phyloP scores from a whole-genome alignment of 164 flowering plant genomes.

The Aristolochia fimbriata region DNA sequence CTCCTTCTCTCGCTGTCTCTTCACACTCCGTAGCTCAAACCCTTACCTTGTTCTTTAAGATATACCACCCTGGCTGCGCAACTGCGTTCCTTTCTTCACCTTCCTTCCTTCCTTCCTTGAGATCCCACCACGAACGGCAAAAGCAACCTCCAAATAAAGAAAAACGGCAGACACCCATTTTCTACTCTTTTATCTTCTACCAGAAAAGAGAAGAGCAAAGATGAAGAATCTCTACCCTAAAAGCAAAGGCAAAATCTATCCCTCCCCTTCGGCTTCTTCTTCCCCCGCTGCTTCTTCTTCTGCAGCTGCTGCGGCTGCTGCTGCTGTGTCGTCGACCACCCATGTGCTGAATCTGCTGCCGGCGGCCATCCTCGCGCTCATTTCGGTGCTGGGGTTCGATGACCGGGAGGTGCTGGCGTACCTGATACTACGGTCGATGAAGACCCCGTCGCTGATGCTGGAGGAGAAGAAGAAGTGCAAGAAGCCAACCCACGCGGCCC shows the following conservation, averaged over 20 bases:
- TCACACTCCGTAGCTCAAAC: too few species aligned
- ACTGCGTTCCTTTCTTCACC: too few species aligned
- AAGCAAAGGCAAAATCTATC: conserved; percentile 61
- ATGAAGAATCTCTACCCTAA: conserved; percentile 44
- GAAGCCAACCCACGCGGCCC: not conserved
- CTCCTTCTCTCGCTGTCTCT: too few species aligned
- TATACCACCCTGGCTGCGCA: too few species aligned
- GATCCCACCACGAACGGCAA: too few species aligned
- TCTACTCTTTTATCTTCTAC: too few species aligned
- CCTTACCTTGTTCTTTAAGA: too few species aligned
- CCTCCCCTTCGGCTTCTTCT: conserved; percentile 38
- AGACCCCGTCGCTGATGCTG: conserved; percentile 1
- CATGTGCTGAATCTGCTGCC: conserved; percentile 47
- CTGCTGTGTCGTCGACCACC: not conserved
- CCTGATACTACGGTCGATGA: conserved; percentile 49
- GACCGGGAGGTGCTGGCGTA: conserved; percentile 74
- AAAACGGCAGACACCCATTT: too few species aligned
- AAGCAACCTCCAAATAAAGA: too few species aligned
- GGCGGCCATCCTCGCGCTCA: conserved; percentile 41
- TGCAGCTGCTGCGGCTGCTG: conserved; percentile 9
- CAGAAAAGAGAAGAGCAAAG: not conserved
- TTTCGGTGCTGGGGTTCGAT: conserved; percentile 34
- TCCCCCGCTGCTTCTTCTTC: conserved; percentile 10
- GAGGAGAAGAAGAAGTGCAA: conserved; percentile 19
- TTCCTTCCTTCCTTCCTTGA: too few species aligned